These are phyloP conservation scores for Magnusiomyces fungicola DNA, from an alignment of 1,139 yeast species.

Conservation along the genomic window DNA sequence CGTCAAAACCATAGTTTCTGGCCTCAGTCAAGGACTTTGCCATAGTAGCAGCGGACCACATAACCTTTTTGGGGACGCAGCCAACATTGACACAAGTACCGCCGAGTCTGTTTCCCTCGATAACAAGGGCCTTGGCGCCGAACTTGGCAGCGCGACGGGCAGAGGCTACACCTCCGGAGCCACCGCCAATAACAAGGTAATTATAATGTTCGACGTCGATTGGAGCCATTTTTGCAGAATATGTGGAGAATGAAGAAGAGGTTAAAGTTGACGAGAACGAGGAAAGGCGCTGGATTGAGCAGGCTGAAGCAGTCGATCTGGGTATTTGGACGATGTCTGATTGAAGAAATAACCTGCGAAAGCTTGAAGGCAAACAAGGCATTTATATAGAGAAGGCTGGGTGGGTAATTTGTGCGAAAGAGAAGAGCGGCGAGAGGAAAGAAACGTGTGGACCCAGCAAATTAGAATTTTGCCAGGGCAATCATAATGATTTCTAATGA, in stretches of 20 bases:
- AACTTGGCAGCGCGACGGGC: slow-evolving; percentile 93
- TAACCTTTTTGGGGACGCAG: slow-evolving; percentile 96
- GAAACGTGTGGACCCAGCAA: too few relatives aligned
- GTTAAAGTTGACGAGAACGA: too few relatives aligned
- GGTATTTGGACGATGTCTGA: too few relatives aligned
- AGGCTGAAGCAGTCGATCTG: too few relatives aligned
- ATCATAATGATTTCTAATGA: not conserved
- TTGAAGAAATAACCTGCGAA: too few relatives aligned
- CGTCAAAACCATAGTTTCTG: slow-evolving; percentile 69
- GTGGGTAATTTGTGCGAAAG: too few relatives aligned
- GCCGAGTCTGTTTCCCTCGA: slow-evolving; percentile 76
- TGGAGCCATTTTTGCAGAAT: slow-evolving; percentile 44
- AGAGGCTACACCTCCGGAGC: slow-evolving; percentile 98
- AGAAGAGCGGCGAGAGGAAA: too few relatives aligned
- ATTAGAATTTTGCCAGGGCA: too few relatives aligned
- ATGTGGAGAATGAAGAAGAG: not conserved
- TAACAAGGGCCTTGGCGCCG: slow-evolving; percentile 79
- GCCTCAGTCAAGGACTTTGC: slow-evolving; percentile 72
- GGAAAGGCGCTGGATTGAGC: too few relatives aligned
- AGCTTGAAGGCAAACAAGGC: too few relatives aligned
- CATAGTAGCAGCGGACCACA: slow-evolving; percentile 95
- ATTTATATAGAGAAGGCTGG: too few relatives aligned
- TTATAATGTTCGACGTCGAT: slow-evolving; percentile 50
- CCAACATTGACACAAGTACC: slow-evolving; percentile 99
- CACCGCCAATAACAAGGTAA: slow-evolving; percentile 95